These are phyloP conservation scores for Ophiostoma piceae DNA, from an alignment of 2,329 filamentous ascomycete genomes.

Conservation along the genomic window DNA sequence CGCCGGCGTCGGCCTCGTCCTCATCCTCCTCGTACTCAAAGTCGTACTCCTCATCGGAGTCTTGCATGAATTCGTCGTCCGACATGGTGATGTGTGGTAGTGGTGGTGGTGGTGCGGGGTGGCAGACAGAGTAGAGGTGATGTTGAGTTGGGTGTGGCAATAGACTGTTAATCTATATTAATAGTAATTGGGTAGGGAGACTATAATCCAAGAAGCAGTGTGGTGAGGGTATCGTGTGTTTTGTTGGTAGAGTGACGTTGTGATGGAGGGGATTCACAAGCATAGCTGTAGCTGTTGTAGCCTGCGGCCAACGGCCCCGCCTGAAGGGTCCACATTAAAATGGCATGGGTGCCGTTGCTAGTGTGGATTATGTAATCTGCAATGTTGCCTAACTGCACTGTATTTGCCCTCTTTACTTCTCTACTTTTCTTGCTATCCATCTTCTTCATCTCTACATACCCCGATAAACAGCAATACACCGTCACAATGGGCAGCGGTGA, in stretches of 20 bases:
- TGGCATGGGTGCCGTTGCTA: not conserved
- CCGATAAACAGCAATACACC: not conserved
- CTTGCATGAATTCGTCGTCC: conserved; percentile 91
- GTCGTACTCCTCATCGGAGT: conserved; percentile 89
- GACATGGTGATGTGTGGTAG: conserved; percentile 54
- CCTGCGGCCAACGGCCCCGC: not conserved
- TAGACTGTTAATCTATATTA: not conserved
- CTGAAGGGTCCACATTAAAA: not conserved
- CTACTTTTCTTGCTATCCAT: not conserved
- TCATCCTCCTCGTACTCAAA: conserved; percentile 93
- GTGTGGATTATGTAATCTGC: not conserved
- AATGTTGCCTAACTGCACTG: not conserved
- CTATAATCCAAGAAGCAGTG: not conserved
- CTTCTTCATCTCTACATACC: not conserved
- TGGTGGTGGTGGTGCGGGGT: not conserved
- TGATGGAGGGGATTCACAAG: not conserved
- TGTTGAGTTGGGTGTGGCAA: not conserved
- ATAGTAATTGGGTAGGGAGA: not conserved
- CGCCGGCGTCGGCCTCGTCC: conserved; percentile 78
- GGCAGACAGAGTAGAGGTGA: not conserved
- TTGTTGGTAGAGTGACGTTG: not conserved
- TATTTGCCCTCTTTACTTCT: not conserved
- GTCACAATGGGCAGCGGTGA: conserved; percentile 72
- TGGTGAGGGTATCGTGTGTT: not conserved
- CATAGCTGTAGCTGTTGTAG: conserved; percentile 7